Evolutionary conservation across 164 flowering plant genomes (phyloP).

Genomic region (Umbilicus rupestris): DNA sequence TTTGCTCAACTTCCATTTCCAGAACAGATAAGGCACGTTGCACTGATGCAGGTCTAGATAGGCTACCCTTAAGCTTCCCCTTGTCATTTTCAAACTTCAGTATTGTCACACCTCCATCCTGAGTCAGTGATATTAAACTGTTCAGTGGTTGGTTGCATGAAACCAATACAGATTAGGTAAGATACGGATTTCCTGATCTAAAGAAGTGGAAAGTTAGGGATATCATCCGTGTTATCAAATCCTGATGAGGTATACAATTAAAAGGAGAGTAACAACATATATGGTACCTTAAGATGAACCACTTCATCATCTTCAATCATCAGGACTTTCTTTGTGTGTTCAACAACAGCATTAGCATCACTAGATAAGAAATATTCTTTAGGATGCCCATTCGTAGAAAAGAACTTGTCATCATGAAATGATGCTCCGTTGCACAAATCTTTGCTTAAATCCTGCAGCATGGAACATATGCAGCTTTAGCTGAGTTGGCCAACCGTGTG

Average conservation of each 20-base stretch:
- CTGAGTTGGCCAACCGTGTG: neutral
- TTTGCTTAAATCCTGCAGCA: conserved; percentile 51
- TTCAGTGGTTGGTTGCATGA: conserved; percentile 1
- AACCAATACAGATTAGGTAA: neutral
- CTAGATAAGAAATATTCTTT: conserved; percentile 89
- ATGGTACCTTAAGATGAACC: conserved; percentile 78
- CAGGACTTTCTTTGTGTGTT: conserved; percentile 88
- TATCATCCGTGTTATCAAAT: neutral
- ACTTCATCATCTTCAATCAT: conserved; percentile 95
- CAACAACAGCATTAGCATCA: conserved; percentile 87
- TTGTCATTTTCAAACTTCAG: conserved; percentile 62
- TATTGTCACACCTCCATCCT: conserved; percentile 86
- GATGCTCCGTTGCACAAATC: conserved; percentile 34
- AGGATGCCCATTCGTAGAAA: conserved; percentile 51
- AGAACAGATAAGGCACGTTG: conserved; percentile 89
- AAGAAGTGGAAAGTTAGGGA: neutral
- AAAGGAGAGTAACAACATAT: neutral
- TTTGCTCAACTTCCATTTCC: conserved; percentile 98
- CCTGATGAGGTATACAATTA: neutral
- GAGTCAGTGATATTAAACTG: conserved; percentile 12
- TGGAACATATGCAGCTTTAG: neutral
- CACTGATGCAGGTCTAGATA: conserved; percentile 71
- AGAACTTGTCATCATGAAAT: conserved; percentile 51
- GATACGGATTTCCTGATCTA: neutral
- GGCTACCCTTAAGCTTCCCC: conserved; percentile 34